A percentile compares a stretch with the other conserved stretches of the same genome.
Conservation (phyloP, 2,329 filamentous ascomycete genomes). For the Cyphellophora attinorum region DNA sequence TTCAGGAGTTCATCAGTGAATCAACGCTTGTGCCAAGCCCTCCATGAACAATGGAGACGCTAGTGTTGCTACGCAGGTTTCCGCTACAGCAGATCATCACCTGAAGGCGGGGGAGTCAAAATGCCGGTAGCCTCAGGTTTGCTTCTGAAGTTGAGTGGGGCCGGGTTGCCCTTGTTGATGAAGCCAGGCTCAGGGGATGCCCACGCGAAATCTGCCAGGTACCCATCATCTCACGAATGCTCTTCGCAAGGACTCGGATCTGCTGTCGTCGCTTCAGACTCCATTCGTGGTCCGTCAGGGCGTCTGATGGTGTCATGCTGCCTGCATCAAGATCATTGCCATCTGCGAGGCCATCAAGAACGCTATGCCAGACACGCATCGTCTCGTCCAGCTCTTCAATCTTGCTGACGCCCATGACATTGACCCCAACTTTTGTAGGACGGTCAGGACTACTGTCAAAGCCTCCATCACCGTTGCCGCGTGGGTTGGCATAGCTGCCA, state of each 20-base stretch:
- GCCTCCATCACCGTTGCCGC: conserved; percentile 17
- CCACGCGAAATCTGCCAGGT: conserved; percentile 37
- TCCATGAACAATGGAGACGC: no score
- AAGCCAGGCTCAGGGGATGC: conserved; percentile 31
- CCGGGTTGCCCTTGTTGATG: conserved; percentile 22
- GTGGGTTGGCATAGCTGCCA: conserved; percentile 40
- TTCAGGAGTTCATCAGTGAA: no score
- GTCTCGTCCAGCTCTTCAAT: conserved; percentile 52
- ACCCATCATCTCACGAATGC: conserved; percentile 28
- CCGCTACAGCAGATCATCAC: no score
- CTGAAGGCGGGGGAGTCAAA: background rate
- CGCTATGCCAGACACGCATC: conserved; percentile 46
- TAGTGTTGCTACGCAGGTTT: no score
- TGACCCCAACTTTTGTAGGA: conserved; percentile 49
- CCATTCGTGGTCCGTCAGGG: conserved; percentile 29
- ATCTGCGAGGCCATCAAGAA: conserved; percentile 39
- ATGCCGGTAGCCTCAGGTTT: background rate
- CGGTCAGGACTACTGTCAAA: conserved; percentile 29
- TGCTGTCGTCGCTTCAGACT: conserved; percentile 25
- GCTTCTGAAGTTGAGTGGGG: background rate
- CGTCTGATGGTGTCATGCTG: conserved; percentile 27
- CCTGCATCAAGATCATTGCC: conserved; percentile 22
- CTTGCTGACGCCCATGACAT: conserved; percentile 56
- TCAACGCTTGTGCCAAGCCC: no score
- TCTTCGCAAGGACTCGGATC: conserved; percentile 25